These are phyloP conservation scores for Neopestalotiopsis clavispora DNA, from an alignment of 2,329 filamentous ascomycete genomes.

Conservation along the genomic window DNA sequence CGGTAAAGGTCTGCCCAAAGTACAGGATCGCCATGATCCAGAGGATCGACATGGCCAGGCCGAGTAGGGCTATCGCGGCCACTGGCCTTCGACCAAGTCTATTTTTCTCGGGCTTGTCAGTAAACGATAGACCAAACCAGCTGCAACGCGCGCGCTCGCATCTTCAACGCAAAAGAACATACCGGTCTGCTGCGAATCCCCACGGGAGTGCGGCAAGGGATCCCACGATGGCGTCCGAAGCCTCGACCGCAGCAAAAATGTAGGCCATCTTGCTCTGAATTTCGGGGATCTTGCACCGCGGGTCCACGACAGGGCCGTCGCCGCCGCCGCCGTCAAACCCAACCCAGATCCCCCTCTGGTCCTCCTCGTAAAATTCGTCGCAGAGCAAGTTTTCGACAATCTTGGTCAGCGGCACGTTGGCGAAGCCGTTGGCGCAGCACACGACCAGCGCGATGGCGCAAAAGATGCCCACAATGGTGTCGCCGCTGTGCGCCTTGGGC, in stretches of 20 bases:
- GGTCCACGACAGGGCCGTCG: constrained; percentile 38
- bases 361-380: constrained; percentile 37
- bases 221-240: constrained; percentile 37
- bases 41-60: constrained; percentile 32
- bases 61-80: constrained; percentile 35
- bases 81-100: constrained; percentile 43
- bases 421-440: constrained; percentile 34
- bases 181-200: constrained; percentile 41
- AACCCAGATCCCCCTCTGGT: constrained; percentile 23
- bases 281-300: constrained; percentile 37
- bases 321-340: neutral
- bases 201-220: constrained; percentile 43
- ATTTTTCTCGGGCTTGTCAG: neutral
- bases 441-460: constrained; percentile 38
- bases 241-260: constrained; percentile 35
- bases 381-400: constrained; percentile 44
- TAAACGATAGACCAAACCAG: too few relatives aligned
- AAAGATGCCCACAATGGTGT: constrained; percentile 37
- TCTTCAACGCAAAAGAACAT: constrained; percentile 8
- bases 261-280: constrained; percentile 42
- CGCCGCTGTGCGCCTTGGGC: constrained; percentile 29
- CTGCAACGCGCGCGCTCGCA: neutral
- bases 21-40: constrained; percentile 38
- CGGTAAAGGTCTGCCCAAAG: constrained; percentile 37
- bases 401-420: constrained; percentile 37